Base-by-base conservation (phyloP, 768 basidiomycete species). In the Nidula microcarpa region DNA sequence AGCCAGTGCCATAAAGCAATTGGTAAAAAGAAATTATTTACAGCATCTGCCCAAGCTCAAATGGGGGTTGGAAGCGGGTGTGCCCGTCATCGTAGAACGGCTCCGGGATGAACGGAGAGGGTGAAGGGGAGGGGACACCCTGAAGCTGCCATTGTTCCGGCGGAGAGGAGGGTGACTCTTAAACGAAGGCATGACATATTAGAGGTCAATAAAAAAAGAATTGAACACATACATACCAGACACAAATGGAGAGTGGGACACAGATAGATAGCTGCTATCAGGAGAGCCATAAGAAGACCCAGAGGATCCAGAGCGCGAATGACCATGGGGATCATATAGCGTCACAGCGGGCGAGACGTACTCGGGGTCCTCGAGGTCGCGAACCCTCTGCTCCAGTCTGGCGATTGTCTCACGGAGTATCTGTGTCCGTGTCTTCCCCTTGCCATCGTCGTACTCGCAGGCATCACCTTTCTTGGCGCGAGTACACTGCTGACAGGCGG, bases 391-490 rank as follows among this genome's bases (percentile, higher is more conserved):
- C 65, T 91, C 88, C 52, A 91, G 82, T 37, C 82, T 82, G 43
- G 76, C 74, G 57, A 91, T 87, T 62, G 85, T 87, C 65, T 91
- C 89, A 53, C 87, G 84, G 53, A 91, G 78, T 48, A 90, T 66
- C 61, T 91, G 89, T 0, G 89, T 91, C 55, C 88, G 78, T 44
- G 87, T 90, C 73, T 90, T 91, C 47, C 87, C 86, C 72, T 86
- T 89, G 23, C 89, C 89, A 68, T 91, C 89, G 59, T 91, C 89
- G 65, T 91, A 91, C 61, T 88, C 86, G 67, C 89, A 91, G 9
- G 65, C 73, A 2, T 89, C 86, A 49, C 72, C 73, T 65, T 89
- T 90, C 77, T 91, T 91, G 43, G 88, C 88, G 50, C 86, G 83
- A 32, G 74, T 72, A 62, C 89, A 91, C 63, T 91, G 89, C 57